Conservation (phyloP, 352 stramenopile genomes). For the Phytopythium sindhum region DNA sequence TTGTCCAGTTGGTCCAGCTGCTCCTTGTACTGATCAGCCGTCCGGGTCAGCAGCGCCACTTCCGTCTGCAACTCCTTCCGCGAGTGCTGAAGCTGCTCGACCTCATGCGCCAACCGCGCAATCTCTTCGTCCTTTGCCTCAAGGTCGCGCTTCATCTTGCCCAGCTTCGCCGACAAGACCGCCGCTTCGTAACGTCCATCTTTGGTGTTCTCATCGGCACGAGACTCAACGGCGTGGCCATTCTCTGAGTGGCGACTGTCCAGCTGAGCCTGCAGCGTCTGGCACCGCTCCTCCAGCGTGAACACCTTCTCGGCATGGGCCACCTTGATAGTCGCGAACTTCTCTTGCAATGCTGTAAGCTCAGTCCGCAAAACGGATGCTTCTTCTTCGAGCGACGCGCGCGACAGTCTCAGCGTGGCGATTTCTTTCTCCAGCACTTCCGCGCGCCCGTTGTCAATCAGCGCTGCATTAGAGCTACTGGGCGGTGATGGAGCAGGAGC, state of each 20-base stretch:
- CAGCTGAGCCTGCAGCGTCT: constrained; percentile 22
- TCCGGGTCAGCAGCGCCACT: background rate
- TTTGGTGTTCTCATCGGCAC: background rate
- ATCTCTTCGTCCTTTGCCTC: background rate
- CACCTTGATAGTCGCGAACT: constrained; percentile 33
- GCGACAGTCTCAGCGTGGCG: constrained; percentile 14
- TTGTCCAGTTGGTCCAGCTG: background rate
- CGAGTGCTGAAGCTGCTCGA: constrained; percentile 5
- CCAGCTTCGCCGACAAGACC: background rate
- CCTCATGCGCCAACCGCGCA: background rate
- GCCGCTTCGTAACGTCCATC: background rate
- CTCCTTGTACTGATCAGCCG: background rate
- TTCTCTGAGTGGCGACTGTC: constrained; percentile 2
- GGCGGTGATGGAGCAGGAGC: constrained; percentile 3
- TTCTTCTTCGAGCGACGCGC: constrained; percentile 18
- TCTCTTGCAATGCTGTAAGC: constrained; percentile 24
- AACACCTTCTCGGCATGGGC: constrained; percentile 40
- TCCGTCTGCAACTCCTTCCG: constrained; percentile 3
- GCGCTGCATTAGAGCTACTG: background rate
- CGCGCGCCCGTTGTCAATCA: background rate
- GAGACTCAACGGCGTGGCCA: background rate
- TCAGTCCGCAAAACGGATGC: constrained; percentile 17
- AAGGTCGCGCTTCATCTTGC: background rate
- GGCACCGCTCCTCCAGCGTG: constrained; percentile 27
- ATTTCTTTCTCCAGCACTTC: constrained; percentile 26